Base-by-base conservation (phyloP, 2,329 filamentous ascomycete genomes). In the Bipolaris bicolor region DNA sequence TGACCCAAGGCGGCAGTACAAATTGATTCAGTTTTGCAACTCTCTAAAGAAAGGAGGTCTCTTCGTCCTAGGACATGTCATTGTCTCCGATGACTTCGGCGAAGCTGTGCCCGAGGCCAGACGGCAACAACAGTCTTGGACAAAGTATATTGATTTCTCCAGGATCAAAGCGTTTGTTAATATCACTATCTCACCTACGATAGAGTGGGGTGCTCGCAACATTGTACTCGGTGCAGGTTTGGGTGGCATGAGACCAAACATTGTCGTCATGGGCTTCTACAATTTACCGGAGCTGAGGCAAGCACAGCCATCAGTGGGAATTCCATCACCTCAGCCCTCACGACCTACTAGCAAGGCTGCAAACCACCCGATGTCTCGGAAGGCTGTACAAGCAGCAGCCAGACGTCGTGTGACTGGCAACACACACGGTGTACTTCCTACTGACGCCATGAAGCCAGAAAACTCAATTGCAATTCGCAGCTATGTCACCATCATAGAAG, bases 121-220 rank as follows among this genome's bases (percentile, higher is more conserved):
- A 60, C 81, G 89, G 18, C 91, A 96, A 70, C 91, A 96, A 72
- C 84, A 86, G 11, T 86, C 90, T 0, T 95, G 92, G 92, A 89
- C 90, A 24, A 92, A 90, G 65, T 93, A 93, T 63, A 94, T 96
- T 45, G 91, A 96, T 67, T 92, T 88, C 63, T 92, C 90, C 1
- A 88, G 86, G 65, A 92, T 96, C 71, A 96, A 96, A 75, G 92
- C 92, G 0, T 96, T 96, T 71, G 88, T 96, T 11, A 93, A 96
- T 65, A 85, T 96, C 49, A 87, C 90, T 13, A 90, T 96, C 73
- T 91, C 91, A 1, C 92, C 92, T 0, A 86, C 87, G 2, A 86
- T 93, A 29, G 92, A 90, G 67, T 96, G 92, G 92, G 92, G 92
- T 0, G 85, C 91, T 20, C 84, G 92, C 18, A 96, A 96, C 67